Percentiles rank a stretch among this genome's conserved stretches.
phyloP scores from a whole-genome alignment of 2,329 filamentous ascomycete species.

The Phialocephala sp. region DNA sequence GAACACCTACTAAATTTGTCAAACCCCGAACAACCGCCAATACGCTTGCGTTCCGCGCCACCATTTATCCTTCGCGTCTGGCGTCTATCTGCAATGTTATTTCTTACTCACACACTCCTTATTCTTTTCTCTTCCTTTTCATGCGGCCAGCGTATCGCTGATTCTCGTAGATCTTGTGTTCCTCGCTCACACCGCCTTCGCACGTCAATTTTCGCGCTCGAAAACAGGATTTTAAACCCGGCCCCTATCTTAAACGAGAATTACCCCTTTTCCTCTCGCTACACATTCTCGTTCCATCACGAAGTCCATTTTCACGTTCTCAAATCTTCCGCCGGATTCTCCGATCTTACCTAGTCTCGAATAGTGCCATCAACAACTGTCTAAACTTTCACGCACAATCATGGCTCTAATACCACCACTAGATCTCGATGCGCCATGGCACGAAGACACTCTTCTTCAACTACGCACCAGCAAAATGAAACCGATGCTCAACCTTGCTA shows the following conservation, averaged over 20 bases:
- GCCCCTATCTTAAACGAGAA: not conserved
- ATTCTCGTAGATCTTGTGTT: not conserved
- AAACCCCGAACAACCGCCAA: not conserved
- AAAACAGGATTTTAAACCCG: not conserved
- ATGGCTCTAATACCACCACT: conserved; percentile 27
- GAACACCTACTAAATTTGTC: not conserved
- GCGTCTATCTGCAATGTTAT: conserved; percentile 10
- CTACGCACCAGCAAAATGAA: conserved; percentile 63
- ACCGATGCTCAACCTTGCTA: conserved; percentile 55
- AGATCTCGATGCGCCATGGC: conserved; percentile 31
- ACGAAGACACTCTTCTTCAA: conserved; percentile 52
- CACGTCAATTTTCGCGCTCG: not conserved
- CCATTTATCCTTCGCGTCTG: not conserved
- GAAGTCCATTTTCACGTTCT: not conserved
- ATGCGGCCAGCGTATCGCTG: not conserved
- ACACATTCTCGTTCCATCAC: not conserved
- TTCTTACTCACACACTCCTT: conserved; percentile 11
- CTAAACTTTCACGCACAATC: not conserved
- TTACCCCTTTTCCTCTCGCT: conserved; percentile 5
- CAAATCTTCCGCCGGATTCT: not conserved
- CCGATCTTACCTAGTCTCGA: not conserved
- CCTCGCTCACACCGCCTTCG: not conserved
- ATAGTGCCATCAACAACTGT: not conserved
- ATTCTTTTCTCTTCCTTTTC: conserved; percentile 15
- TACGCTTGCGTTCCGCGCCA: not conserved